Evolutionary conservation across 192 early-diverging fungal genomes (phyloP), one percentile per base, ranked within the genome.

Genomic region (Anaeromyces robustus): DNA sequence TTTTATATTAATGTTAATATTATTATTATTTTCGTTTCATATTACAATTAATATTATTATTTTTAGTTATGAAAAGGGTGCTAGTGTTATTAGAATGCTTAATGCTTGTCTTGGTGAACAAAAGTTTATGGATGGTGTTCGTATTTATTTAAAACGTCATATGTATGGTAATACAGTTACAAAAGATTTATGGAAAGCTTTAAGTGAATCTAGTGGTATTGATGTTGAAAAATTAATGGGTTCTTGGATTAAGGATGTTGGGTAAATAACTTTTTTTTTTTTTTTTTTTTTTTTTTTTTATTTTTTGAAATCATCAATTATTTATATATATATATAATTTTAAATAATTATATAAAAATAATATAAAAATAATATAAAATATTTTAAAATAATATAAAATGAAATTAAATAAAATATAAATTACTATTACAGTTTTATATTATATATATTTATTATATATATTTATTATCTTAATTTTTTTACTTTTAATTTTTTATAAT

Each of bases 1-100:
- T 22, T 26, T 77, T n/a, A 77, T 22, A 26, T 77, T 26, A 26
- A 26, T 77, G 77, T 22, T 77, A 77, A 26, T 22, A 22, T 26
- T n/a, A 26, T n/a, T n/a, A n/a, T 26, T 26, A n/a, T 22, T 77
- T 77, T 77, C 26, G 77, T 77, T 22, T 22, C 26, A 77, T 77
- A 77, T 77, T 77, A n/a, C 22, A 22, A n/a, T n/a, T n/a, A n/a
- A n/a, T n/a, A n/a, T n/a, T n/a, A n/a, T n/a, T n/a, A n/a, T n/a
- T n/a, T n/a, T n/a, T 30, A 78, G 78, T 83, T 89, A 96, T 87
- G 90, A 86, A 82, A 97, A 98, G 86, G 97, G 97, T 28, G 95
- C 94, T 12, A 93, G 91, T 77, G 95, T 96, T 77, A 98, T 98
- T 79, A 92, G 96, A 77, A 97, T 97, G 96, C 86, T 98, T 80